Conservation (phyloP, 2,329 filamentous ascomycete genomes). For the Trichoderma simmonsii region DNA sequence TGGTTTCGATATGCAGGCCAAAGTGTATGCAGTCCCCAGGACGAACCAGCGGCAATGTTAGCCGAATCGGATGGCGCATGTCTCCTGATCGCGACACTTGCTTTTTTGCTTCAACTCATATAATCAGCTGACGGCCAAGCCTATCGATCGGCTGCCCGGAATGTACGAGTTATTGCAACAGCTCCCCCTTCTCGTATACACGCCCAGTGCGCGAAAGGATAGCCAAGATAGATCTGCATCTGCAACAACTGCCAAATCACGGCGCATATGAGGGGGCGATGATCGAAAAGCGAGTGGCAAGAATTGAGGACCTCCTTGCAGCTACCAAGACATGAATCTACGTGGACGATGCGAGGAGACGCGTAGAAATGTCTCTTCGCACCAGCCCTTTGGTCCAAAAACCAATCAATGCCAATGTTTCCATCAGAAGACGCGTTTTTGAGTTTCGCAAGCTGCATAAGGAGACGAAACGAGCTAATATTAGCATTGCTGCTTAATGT, state of each 20-base stretch:
- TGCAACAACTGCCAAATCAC: not conserved
- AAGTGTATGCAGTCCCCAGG: slow-evolving; percentile 12
- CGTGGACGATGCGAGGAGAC: not conserved
- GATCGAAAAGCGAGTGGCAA: not conserved
- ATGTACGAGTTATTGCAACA: not conserved
- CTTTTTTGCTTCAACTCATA: not conserved
- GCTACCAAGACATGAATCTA: not conserved
- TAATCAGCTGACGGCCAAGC: slow-evolving; percentile 13
- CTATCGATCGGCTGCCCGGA: slow-evolving; percentile 6
- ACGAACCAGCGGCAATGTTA: not conserved
- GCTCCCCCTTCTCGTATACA: not conserved
- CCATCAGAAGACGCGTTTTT: not conserved
- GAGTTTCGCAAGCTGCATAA: slow-evolving; percentile 5
- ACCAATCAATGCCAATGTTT: not conserved
- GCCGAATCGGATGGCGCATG: slow-evolving; percentile 1
- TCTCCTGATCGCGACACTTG: slow-evolving; percentile 17
- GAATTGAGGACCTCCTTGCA: not conserved
- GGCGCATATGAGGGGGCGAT: not conserved
- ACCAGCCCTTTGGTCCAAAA: not conserved
- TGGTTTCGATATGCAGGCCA: not conserved
- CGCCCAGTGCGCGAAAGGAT: not conserved
- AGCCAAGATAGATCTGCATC: slow-evolving; percentile 12
- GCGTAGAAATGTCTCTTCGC: not conserved
- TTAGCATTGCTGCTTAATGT: slow-evolving; percentile 9
- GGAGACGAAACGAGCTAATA: slow-evolving; percentile 15